Percentiles rank a stretch among this genome's conserved stretches.
phyloP scores from a whole-genome alignment of 805 yeast genomes.

The Candida sanyiensis region DNA sequence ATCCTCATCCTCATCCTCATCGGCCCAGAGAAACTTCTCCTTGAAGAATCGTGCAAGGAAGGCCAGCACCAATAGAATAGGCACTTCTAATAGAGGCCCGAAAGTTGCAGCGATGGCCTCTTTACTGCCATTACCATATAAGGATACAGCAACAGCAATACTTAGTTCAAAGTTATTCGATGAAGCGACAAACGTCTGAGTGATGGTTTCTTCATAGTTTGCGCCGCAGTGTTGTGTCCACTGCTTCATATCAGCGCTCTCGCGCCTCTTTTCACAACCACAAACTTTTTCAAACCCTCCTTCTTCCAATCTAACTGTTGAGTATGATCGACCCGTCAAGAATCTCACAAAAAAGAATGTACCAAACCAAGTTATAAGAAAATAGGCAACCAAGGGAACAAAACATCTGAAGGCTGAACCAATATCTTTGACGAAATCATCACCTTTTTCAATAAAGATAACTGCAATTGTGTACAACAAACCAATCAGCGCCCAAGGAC shows the following conservation, averaged over 20 bases:
- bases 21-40: constrained; percentile 7
- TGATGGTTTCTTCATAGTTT: constrained; percentile 35
- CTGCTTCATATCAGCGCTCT: neutral
- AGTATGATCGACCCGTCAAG: constrained; percentile 17
- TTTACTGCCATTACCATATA: constrained; percentile 46
- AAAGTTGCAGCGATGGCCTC: constrained; percentile 55
- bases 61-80: constrained; percentile 38
- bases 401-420: constrained; percentile 45
- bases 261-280: constrained; percentile 34
- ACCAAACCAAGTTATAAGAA: constrained; percentile 42
- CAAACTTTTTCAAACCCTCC: constrained; percentile 22
- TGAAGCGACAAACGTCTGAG: constrained; percentile 53
- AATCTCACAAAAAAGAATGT: constrained; percentile 34
- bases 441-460: constrained; percentile 46
- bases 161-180: constrained; percentile 47
- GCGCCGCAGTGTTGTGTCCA: constrained; percentile 30
- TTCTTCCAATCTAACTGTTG: constrained; percentile 3
- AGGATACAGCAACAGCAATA: constrained; percentile 46
- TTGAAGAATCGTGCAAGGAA: constrained; percentile 33
- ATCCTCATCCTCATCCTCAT: neutral
- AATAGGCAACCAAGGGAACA: constrained; percentile 44
- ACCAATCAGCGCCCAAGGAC: constrained; percentile 48
- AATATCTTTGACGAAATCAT: constrained; percentile 41
- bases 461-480: constrained; percentile 46
- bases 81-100: constrained; percentile 57